Evolutionary conservation across 2,329 filamentous ascomycete species (phyloP).

Genomic region (Cercospora sp.): DNA sequence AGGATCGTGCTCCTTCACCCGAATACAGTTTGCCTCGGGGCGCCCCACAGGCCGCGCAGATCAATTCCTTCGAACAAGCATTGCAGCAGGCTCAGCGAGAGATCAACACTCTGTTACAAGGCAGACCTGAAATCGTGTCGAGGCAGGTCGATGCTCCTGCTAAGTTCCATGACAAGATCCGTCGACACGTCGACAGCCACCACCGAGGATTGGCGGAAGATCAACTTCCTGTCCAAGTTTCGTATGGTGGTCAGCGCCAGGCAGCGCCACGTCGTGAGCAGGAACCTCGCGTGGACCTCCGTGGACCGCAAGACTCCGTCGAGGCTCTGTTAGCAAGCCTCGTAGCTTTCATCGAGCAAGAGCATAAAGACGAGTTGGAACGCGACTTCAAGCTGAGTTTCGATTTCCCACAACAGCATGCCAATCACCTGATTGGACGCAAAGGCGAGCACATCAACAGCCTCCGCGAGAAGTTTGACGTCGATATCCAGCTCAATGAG

Average conservation of each 20-base stretch:
- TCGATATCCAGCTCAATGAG: constrained; percentile 84
- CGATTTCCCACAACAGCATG: constrained; percentile 92
- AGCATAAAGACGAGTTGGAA: constrained; percentile 90
- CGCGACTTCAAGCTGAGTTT: constrained; percentile 83
- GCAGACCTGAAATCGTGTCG: constrained; percentile 57
- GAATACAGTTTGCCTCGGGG: constrained; percentile 58
- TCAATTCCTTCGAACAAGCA: constrained; percentile 57
- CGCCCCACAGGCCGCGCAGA: constrained; percentile 57
- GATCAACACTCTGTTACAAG: constrained; percentile 55
- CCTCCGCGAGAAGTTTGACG: constrained; percentile 68
- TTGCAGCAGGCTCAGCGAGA: constrained; percentile 61
- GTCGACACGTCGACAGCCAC: constrained; percentile 59
- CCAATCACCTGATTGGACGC: constrained; percentile 76
- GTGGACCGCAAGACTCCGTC: constrained; percentile 73
- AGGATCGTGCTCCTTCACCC: constrained; percentile 59
- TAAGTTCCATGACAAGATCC: constrained; percentile 66
- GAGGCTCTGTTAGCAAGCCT: constrained; percentile 73
- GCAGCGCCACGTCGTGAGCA: constrained; percentile 51
- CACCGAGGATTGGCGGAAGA: constrained; percentile 52
- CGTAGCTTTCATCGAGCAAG: constrained; percentile 76
- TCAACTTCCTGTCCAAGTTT: constrained; percentile 59
- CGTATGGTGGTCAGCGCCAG: constrained; percentile 49
- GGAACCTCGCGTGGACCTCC: constrained; percentile 61
- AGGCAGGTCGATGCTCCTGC: constrained; percentile 56
- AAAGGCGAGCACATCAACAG: constrained; percentile 69